Base-by-base conservation (phyloP, 352 stramenopile species). In the Phytophthora multivora region DNA sequence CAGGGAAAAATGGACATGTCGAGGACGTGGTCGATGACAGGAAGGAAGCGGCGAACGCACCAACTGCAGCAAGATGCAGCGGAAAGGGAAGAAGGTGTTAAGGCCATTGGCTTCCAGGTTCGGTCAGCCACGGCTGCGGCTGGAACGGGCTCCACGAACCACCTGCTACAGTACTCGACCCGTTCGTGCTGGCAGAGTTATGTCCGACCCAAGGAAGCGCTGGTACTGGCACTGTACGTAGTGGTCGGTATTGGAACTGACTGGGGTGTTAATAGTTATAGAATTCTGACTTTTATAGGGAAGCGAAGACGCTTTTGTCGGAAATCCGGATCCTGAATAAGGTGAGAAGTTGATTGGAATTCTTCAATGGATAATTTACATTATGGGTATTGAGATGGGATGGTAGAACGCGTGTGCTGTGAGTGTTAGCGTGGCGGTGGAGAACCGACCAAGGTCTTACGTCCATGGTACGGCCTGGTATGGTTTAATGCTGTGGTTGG, bases 291-390 rank as follows among this genome's bases (percentile, higher is more conserved):
- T 13, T 47, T 46, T 26, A 35, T 36, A 91, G 83, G 4, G 73
- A 83, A 11, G 54, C 59, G 5, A 92, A 92, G 70, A 83, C 83
- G 43, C 51, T 92, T 45, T 31, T 92, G 48, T 83, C 80, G 0
- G 80, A 92, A 58, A 63, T 92, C n/a, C 73, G 79, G 25, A 75
- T 92, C 30, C 58, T 90, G 18, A 92, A 92, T 66, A 90, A 90
- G 71, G 82, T 83, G 38, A 7, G 38, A 23, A 43, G 11, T 19
- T 12, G 48, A 38, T 16, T 23, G 7, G 26, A 9, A 12, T 28
- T 23, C 21, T 23, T 23, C 4, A 28, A 46, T 46, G 5, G 13
- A 31, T 10, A 3, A 18, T 48, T 30, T 4, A 16, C 23, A 5
- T 25, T 43, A 15, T 48, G 23, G 15, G 49, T 7, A 43, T 12